Evolutionary conservation across 768 basidiomycete genomes (phyloP).

Genomic region (Pulveroboletus ravenelii): DNA sequence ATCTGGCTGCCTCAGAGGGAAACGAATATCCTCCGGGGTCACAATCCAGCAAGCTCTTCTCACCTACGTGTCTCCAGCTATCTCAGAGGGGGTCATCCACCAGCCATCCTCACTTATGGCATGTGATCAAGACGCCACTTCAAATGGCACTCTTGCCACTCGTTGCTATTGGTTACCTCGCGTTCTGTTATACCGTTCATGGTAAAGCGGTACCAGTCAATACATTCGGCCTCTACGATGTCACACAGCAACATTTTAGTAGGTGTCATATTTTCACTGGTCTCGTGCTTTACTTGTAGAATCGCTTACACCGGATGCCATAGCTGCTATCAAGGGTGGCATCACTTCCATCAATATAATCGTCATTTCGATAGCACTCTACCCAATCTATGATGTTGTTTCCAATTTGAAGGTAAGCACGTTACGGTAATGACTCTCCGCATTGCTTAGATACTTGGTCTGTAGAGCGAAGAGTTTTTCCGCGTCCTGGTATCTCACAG

Average conservation of each 20-base stretch:
- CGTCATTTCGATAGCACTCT: slow-evolving; percentile 26
- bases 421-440: neutral
- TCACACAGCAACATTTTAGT: slow-evolving; percentile 21
- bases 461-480: slow-evolving; percentile 29
- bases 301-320: neutral
- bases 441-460: neutral
- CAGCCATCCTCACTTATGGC: slow-evolving; percentile 5
- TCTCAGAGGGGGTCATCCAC: neutral
- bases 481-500: slow-evolving; percentile 11
- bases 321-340: slow-evolving; percentile 26
- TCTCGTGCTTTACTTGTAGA: neutral
- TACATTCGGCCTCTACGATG: slow-evolving; percentile 18
- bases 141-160: slow-evolving; percentile 23
- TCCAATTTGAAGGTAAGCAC: slow-evolving; percentile 15
- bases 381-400: slow-evolving; percentile 17
- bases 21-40: neutral
- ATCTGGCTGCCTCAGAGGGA: neutral
- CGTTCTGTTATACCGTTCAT: slow-evolving; percentile 27
- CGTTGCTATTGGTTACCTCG: slow-evolving; percentile 25
- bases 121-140: slow-evolving; percentile 2
- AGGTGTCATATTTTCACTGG: neutral
- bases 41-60: slow-evolving; percentile 1
- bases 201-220: slow-evolving; percentile 22
- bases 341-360: slow-evolving; percentile 28
- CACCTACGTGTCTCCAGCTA: slow-evolving; percentile 5